phyloP scores from a whole-genome alignment of 192 early-diverging fungal genomes.

The Coemansia sp. region DNA sequence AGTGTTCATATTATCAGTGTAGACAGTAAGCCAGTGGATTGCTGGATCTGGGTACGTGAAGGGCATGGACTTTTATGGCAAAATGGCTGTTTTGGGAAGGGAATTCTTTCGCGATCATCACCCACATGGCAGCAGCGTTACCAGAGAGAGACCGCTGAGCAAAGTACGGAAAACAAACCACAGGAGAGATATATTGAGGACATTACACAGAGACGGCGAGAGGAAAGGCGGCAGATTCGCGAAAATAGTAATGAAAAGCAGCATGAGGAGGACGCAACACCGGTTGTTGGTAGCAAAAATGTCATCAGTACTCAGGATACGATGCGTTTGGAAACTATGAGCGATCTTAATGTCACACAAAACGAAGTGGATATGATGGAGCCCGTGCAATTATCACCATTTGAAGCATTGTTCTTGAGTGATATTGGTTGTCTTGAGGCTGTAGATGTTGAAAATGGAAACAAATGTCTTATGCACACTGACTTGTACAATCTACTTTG shows the following conservation, averaged over 20 bases:
- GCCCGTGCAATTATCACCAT: constrained; percentile 65
- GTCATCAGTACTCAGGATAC: not conserved
- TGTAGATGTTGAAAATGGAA: constrained; percentile 12
- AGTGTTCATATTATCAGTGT: constrained; percentile 12
- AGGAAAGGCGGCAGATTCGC: constrained; percentile 13
- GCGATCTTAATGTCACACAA: constrained; percentile 3
- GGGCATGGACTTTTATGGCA: constrained; percentile 54
- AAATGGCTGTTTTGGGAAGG: constrained; percentile 74
- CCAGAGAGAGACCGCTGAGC: not conserved
- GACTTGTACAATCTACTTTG: constrained; percentile 25
- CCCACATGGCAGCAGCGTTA: constrained; percentile 67
- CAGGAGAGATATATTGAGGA: constrained; percentile 29
- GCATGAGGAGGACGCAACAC: not conserved
- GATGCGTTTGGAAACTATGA: not conserved
- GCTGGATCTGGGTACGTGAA: constrained; percentile 26
- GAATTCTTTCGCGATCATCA: constrained; percentile 73
- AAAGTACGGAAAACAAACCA: not conserved
- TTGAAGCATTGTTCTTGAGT: constrained; percentile 74
- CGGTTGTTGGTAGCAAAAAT: not conserved
- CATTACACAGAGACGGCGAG: constrained; percentile 30
- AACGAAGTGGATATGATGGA: constrained; percentile 52
- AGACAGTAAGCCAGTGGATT: constrained; percentile 18
- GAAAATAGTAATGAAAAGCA: not conserved
- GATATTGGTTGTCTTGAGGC: constrained; percentile 60
- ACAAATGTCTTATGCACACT: not conserved